phyloP scores from a whole-genome alignment of 371 early-diverging fungal genomes.

The Rhizopus sp. region DNA sequence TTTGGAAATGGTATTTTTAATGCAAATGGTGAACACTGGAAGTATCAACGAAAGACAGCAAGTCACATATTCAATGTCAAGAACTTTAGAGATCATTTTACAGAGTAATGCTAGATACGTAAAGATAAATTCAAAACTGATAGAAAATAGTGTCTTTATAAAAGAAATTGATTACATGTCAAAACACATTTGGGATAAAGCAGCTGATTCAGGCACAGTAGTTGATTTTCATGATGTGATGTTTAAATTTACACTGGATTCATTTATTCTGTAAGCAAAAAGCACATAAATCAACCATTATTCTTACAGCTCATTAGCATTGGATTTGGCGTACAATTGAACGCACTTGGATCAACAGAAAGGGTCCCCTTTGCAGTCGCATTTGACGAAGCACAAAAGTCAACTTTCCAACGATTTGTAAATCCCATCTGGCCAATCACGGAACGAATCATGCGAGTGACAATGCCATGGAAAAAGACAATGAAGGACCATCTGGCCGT shows the following conservation, averaged over 20 bases:
- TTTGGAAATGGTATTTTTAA: slow-evolving; percentile 44
- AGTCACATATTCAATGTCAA: slow-evolving; percentile 54
- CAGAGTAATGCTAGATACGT: slow-evolving; percentile 29
- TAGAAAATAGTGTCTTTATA: slow-evolving; percentile 33
- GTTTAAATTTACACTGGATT: slow-evolving; percentile 61
- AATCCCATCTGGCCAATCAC: slow-evolving; percentile 56
- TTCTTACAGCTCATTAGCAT: slow-evolving; percentile 22
- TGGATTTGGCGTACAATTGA: slow-evolving; percentile 51
- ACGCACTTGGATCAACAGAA: slow-evolving; percentile 29
- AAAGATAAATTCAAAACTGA: background rate
- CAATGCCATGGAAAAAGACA: slow-evolving; percentile 35
- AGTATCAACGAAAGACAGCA: slow-evolving; percentile 40
- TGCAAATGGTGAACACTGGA: slow-evolving; percentile 47
- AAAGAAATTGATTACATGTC: slow-evolving; percentile 31
- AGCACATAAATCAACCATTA: slow-evolving; percentile 5
- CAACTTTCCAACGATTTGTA: slow-evolving; percentile 46
- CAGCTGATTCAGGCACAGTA: slow-evolving; percentile 26
- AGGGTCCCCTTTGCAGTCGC: slow-evolving; percentile 52
- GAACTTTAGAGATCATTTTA: slow-evolving; percentile 54
- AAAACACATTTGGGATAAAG: slow-evolving; percentile 33
- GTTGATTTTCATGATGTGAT: slow-evolving; percentile 64
- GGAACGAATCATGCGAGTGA: slow-evolving; percentile 32
- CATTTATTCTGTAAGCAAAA: slow-evolving; percentile 51
- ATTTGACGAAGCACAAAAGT: slow-evolving; percentile 50
- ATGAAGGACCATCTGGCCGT: slow-evolving; percentile 47